Evolutionary conservation across 768 basidiomycete species (phyloP), one percentile per base, ranked within the genome.

Genomic region (Neoboletus magnificus): DNA sequence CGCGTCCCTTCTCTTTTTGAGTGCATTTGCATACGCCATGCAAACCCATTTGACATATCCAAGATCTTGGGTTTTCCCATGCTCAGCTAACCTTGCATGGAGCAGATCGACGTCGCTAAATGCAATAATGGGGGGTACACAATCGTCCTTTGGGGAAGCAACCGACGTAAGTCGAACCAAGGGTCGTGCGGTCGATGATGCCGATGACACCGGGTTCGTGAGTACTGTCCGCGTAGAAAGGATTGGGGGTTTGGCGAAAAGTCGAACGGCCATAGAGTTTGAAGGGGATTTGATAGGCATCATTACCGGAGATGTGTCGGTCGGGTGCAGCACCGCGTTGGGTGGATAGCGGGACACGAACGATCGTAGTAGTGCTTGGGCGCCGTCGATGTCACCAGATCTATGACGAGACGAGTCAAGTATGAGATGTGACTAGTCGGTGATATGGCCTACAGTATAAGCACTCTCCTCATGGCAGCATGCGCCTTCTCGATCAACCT

Each of bases 41-140:
- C 82, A 84, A 3, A 87, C 67, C 79, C 84, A 93, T 59, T 83
- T 91, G 43, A 96, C 57, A 63, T 85, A 90, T 8, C 75, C 80
- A 27, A 94, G 74, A 18, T 83, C 82, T 37, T 76, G 73, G n/a
- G 35, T 55, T 52, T 72, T 56, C 48, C 65, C 70, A 33, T 69
- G 72, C 22, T 71, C 69, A n/a, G 87, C 82, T 29, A 93, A 71
- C 27, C 86, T 77, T 55, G 91, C 81, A 67, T 96, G 93, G 48
- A 97, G 74, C 6, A 86, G 57, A 59, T 90, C 86, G n/a, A 96
- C 60, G 66, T 96, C 92, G 16, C 73, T 61, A 66, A 93, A 96
- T 13, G 82, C 78, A 22, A 96, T 62, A 39, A 93, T 68, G 0
- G 93, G 93, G 0, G 93, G 90, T 7, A 97, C 86, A 23, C 79